phyloP scores from a whole-genome alignment of 768 basidiomycete genomes.

The Trametes sanguinea region DNA sequence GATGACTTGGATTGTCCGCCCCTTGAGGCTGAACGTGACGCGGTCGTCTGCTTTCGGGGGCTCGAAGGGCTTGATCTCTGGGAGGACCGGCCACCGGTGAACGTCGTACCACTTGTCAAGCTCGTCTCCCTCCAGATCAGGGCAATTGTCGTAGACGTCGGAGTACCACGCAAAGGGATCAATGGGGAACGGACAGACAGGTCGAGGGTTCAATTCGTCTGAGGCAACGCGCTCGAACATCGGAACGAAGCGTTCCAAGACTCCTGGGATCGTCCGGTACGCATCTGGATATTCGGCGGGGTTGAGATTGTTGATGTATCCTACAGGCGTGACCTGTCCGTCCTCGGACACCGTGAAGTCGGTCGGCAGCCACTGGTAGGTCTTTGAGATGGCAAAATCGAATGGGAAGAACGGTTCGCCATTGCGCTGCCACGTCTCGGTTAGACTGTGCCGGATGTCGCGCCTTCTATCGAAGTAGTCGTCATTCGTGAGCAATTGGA shows the following conservation, averaged over 20 bases:
- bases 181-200: background rate
- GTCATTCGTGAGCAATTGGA: background rate
- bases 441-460: background rate
- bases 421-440: constrained; percentile 1
- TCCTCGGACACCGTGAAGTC: constrained; percentile 29
- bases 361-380: constrained; percentile 33
- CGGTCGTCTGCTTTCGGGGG: background rate
- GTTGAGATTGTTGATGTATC: constrained; percentile 36
- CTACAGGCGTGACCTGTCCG: constrained; percentile 25
- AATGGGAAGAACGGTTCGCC: background rate
- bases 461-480: background rate
- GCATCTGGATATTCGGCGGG: constrained; percentile 20
- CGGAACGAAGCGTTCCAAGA: constrained; percentile 26
- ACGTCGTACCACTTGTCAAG: constrained; percentile 4
- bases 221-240: constrained; percentile 31
- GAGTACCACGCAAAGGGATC: constrained; percentile 10
- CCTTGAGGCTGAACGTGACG: constrained; percentile 17
- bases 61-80: constrained; percentile 1
- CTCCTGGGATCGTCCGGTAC: constrained; percentile 21
- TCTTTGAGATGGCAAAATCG: constrained; percentile 22
- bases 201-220: constrained; percentile 7
- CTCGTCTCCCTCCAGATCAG: background rate
- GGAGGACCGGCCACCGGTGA: constrained; percentile 1
- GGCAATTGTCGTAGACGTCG: background rate
- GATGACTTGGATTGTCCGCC: constrained; percentile 35